These are phyloP conservation scores for Hericium rajendrae DNA, from an alignment of 768 basidiomycete genomes.

Conservation along the genomic window DNA sequence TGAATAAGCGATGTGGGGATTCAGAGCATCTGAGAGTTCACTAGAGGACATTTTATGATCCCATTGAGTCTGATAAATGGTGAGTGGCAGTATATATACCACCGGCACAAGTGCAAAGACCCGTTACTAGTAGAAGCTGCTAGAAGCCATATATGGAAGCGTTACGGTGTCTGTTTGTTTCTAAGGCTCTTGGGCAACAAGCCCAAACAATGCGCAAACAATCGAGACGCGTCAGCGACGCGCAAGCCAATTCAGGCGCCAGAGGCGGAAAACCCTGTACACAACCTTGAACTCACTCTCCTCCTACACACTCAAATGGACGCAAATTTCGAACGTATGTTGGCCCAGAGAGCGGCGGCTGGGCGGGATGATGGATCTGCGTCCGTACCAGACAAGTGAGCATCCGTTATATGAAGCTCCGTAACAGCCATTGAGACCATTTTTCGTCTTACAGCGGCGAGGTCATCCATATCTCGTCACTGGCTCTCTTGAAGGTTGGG, in stretches of 20 bases:
- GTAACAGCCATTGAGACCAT: background rate
- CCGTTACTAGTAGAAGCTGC: background rate
- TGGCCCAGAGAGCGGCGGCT: slow-evolving; percentile 19
- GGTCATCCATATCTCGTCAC: slow-evolving; percentile 93
- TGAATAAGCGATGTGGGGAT: slow-evolving; percentile 46
- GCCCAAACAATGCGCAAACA: slow-evolving; percentile 10
- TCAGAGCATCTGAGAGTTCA: slow-evolving; percentile 73
- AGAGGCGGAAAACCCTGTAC: too few species aligned
- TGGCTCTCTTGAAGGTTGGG: slow-evolving; percentile 89
- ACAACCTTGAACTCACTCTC: background rate
- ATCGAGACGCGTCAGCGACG: slow-evolving; percentile 15
- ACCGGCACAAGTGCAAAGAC: too few species aligned
- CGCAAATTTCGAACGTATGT: slow-evolving; percentile 23
- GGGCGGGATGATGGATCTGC: slow-evolving; percentile 30
- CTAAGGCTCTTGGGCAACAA: slow-evolving; percentile 18
- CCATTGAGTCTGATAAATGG: background rate
- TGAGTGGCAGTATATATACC: too few species aligned
- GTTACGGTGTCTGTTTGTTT: slow-evolving; percentile 16
- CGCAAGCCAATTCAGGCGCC: background rate
- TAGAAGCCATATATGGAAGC: slow-evolving; percentile 16
- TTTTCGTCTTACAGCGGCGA: slow-evolving; percentile 51
- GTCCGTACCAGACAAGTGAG: slow-evolving; percentile 69
- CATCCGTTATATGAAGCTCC: slow-evolving; percentile 7
- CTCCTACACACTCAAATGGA: slow-evolving; percentile 16
- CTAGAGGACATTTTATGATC: slow-evolving; percentile 44